Conservation (phyloP, 2,329 filamentous ascomycete species). For the Aureobasidium mangrovei region DNA sequence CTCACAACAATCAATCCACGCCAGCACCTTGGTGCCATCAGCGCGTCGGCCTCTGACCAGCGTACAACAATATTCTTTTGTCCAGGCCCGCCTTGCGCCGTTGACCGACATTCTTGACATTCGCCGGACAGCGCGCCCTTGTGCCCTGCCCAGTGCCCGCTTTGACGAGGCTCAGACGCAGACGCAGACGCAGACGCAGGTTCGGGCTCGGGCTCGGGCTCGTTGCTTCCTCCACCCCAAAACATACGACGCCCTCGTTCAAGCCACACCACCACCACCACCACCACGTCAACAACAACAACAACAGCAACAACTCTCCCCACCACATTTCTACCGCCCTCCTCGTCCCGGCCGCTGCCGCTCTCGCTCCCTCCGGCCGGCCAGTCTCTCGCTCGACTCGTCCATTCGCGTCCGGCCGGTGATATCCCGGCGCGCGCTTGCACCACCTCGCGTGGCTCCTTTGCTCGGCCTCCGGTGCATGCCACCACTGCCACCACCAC, state of each 20-base stretch:
- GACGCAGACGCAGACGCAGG: background rate
- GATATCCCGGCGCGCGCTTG: conserved; percentile 4
- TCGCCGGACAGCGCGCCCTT: background rate
- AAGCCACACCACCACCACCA: background rate
- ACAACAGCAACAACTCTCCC: background rate
- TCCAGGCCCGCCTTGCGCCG: background rate
- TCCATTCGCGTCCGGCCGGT: conserved; percentile 4
- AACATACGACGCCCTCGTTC: background rate
- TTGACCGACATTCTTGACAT: conserved; percentile 1
- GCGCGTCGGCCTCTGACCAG: background rate
- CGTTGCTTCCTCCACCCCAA: background rate
- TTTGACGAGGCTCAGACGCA: no score
- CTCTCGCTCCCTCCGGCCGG: background rate
- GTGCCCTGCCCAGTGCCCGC: background rate
- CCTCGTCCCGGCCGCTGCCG: background rate
- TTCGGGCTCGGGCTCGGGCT: background rate
- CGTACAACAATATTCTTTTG: background rate
- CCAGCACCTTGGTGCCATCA: no score
- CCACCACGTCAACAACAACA: background rate
- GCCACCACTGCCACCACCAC: background rate
- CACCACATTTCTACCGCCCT: background rate
- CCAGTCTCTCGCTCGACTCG: background rate
- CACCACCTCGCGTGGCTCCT: conserved; percentile 2
- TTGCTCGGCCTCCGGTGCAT: background rate
- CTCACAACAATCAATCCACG: no score